Conservation (phyloP, 441 rosid species). For the Melastoma candidum region DNA sequence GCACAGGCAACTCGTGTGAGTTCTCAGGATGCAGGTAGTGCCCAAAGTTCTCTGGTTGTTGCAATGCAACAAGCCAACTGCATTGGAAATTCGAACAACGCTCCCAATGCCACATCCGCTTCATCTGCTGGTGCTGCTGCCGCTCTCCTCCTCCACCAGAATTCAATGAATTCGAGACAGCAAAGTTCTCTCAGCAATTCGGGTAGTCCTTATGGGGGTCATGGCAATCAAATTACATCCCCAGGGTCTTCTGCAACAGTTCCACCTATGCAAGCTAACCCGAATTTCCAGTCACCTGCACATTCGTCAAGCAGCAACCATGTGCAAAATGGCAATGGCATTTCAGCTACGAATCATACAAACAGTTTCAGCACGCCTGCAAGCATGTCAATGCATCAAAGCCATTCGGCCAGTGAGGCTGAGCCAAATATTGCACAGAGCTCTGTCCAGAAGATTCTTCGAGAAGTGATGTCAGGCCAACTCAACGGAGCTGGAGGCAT, state of each 20-base stretch:
- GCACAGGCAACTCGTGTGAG: slow-evolving; percentile 4
- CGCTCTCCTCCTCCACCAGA: slow-evolving; percentile 25
- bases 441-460: slow-evolving; percentile 33
- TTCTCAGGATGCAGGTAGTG: slow-evolving; percentile 15
- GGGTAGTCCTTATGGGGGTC: slow-evolving; percentile 23
- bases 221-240: slow-evolving; percentile 27
- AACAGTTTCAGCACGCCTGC: slow-evolving; percentile 21
- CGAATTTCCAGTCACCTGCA: slow-evolving; percentile 24
- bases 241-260: slow-evolving; percentile 26
- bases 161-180: slow-evolving; percentile 29
- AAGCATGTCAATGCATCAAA: slow-evolving; percentile 14
- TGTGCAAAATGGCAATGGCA: slow-evolving; percentile 13
- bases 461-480: slow-evolving; percentile 26
- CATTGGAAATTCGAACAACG: slow-evolving; percentile 20
- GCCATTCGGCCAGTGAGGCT: slow-evolving; percentile 21
- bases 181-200: slow-evolving; percentile 21
- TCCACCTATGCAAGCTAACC: slow-evolving; percentile 23
- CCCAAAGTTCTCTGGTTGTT: slow-evolving; percentile 10
- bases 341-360: slow-evolving; percentile 11
- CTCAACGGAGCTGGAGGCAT: slow-evolving; percentile 18
- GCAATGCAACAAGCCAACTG: slow-evolving; percentile 15
- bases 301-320: slow-evolving; percentile 27
- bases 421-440: slow-evolving; percentile 27
- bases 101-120: slow-evolving; percentile 15
- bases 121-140: slow-evolving; percentile 23